phyloP scores from a whole-genome alignment of 352 stramenopile genomes.

The Globisporangium nagaii region DNA sequence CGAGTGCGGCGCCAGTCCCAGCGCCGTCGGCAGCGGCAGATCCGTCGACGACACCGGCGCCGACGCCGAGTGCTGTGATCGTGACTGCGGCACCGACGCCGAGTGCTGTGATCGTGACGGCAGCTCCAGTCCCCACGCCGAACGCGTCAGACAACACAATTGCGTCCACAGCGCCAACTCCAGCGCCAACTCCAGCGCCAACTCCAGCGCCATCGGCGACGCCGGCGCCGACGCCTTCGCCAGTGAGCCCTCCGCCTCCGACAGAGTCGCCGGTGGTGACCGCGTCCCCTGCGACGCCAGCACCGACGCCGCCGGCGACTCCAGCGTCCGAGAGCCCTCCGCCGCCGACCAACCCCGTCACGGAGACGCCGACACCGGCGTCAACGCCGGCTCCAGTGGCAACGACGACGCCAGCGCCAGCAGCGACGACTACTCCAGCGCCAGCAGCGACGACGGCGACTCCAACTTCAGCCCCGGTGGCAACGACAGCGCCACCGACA shows the following conservation, averaged over 20 bases:
- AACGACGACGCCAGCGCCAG: conserved; percentile 3
- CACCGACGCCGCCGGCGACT: background rate
- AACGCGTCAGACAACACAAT: background rate
- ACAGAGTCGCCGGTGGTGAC: background rate
- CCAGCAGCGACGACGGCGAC: conserved; percentile 7
- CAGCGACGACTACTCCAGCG: conserved; percentile 10
- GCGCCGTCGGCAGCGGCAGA: background rate
- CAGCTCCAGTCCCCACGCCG: background rate
- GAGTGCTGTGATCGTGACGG: too few species aligned
- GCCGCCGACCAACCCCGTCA: conserved; percentile 9
- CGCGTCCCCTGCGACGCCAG: background rate
- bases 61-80: background rate
- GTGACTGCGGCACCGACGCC: conserved; percentile 1
- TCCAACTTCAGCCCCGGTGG: conserved; percentile 1
- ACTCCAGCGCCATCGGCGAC: conserved; percentile 1
- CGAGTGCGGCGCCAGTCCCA: background rate
- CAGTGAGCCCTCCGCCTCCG: background rate
- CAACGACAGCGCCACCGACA: conserved; percentile 6
- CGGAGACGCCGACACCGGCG: background rate
- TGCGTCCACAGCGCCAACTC: background rate
- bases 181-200: background rate
- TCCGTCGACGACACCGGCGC: background rate
- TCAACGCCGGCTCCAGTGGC: conserved; percentile 7
- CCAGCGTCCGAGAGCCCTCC: conserved; percentile 1
- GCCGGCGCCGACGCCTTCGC: background rate